A percentile compares a stretch with the other conserved stretches of the same genome.
Evolutionary conservation across 345 rosid species (phyloP).

Genomic region (Passiflora organensis): DNA sequence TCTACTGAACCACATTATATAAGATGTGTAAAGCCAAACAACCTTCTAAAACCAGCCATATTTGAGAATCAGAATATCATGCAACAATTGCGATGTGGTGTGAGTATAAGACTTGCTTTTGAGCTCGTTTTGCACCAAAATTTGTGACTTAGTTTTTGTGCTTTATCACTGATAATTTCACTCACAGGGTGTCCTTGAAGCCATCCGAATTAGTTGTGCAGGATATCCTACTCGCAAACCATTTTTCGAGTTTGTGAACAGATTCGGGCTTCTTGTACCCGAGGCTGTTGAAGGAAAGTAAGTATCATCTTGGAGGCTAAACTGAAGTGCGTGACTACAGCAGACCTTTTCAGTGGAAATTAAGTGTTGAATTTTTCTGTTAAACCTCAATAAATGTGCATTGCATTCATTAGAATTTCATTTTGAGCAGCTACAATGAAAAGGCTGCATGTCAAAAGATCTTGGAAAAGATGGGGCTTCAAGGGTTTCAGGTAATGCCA

Average conservation of each 20-base stretch:
- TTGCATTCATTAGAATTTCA: slow-evolving; percentile 18
- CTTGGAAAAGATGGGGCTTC: slow-evolving; percentile 73
- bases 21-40: slow-evolving; percentile 97
- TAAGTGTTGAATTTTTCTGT: slow-evolving; percentile 10
- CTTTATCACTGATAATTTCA: slow-evolving; percentile 13
- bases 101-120: slow-evolving; percentile 39
- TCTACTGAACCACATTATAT: slow-evolving; percentile 96
- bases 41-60: slow-evolving; percentile 81
- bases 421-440: slow-evolving; percentile 68
- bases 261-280: slow-evolving; percentile 80
- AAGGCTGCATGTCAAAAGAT: slow-evolving; percentile 64
- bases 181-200: slow-evolving; percentile 86
- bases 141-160: no score
- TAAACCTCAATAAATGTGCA: slow-evolving; percentile 11
- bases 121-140: slow-evolving; percentile 5
- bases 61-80: slow-evolving; percentile 92
- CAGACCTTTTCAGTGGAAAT: not conserved
- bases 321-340: slow-evolving; percentile 3
- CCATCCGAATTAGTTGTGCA: slow-evolving; percentile 95
- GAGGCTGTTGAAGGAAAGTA: slow-evolving; percentile 77
- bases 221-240: slow-evolving; percentile 95
- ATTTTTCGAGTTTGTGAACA: slow-evolving; percentile 82
- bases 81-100: slow-evolving; percentile 97
- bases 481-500: slow-evolving; percentile 78
- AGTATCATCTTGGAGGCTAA: slow-evolving; percentile 23